Evolutionary conservation across 179 eudicot genomes (phyloP), one percentile per base, ranked within the genome.

Genomic region (Camellia oleifera): DNA sequence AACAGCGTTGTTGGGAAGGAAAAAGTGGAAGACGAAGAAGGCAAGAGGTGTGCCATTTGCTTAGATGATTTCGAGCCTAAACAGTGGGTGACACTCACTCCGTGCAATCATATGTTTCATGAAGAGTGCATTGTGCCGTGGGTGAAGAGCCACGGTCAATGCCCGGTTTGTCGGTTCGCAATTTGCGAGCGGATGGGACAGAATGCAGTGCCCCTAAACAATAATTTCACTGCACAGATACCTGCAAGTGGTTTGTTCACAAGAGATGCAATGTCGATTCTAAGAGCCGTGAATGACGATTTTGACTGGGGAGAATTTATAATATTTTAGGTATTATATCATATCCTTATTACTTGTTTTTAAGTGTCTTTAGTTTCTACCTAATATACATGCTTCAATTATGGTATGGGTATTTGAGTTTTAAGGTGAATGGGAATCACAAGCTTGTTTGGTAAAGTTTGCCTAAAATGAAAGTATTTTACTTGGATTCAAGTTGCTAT

Each of bases 41-140:
- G 84, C 7, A 91, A 92, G 77, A 91, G 85, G 45, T 94, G 98
- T 76, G 89, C 90, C 3, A 76, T 94, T 83, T 94, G 98, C 78
- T 89, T 94, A 79, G 98, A 94, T 14, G 97, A 94, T 79, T 90
- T 94, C 45, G 85, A 87, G 84, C 64, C 85, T 9, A 83, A 76
- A 62, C 84, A 89, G 74, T 77, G 81, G 50, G 90, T 93, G 42
- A 86, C 85, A 85, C 58, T 84, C 17, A 93, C 98, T 4, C 94
- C 96, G 0, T 94, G 98, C 81, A 81, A 73, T 48, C 98, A 94
- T 77, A 91, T 94, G 93, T 94, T 91, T 72, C 98, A 94, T 71
- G 97, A 94, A 73, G 94, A 90, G 2, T 94, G 98, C 85, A 90
- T 94, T 26, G 88, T 94, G 15, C 98, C 98, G 0, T 94, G 98